Evolutionary conservation across 2,329 filamentous ascomycete genomes (phyloP).

Genomic region (Xylaria sp.): DNA sequence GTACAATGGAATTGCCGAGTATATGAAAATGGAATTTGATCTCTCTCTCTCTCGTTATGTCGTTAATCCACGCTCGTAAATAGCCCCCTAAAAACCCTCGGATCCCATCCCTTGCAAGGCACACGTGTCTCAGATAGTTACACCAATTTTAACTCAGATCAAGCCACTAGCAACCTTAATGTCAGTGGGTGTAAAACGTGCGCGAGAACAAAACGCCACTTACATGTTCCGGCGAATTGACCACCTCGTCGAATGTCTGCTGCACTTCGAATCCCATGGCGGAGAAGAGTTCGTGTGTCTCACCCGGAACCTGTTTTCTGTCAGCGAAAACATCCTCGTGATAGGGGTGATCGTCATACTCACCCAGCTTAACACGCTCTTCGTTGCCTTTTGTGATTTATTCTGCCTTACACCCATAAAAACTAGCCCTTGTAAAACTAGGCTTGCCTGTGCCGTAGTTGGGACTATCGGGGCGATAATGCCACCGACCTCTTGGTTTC

Average conservation of each 20-base stretch:
- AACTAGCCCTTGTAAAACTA: constrained; percentile 80
- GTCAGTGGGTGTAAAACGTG: constrained; percentile 31
- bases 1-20: constrained; percentile 9
- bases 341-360: constrained; percentile 51
- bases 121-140: not conserved
- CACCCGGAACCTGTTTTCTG: constrained; percentile 48
- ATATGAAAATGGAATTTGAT: constrained; percentile 23
- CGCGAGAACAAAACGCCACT: constrained; percentile 31
- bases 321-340: constrained; percentile 41
- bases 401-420: constrained; percentile 85
- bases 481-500: constrained; percentile 72
- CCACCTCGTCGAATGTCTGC: constrained; percentile 51
- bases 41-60: constrained; percentile 20
- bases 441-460: constrained; percentile 72
- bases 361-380: constrained; percentile 84
- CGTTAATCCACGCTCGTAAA: constrained; percentile 11
- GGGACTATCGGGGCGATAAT: constrained; percentile 84
- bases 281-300: constrained; percentile 47
- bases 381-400: constrained; percentile 78
- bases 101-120: not conserved
- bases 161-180: constrained; percentile 42
- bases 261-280: constrained; percentile 52
- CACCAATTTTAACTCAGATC: constrained; percentile 39
- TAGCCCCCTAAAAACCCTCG: not conserved
- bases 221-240: constrained; percentile 51